Evolutionary conservation across 2,329 filamentous ascomycete species (phyloP), one percentile per base, ranked within the genome.

Genomic region (Sclerotinia subarctica): DNA sequence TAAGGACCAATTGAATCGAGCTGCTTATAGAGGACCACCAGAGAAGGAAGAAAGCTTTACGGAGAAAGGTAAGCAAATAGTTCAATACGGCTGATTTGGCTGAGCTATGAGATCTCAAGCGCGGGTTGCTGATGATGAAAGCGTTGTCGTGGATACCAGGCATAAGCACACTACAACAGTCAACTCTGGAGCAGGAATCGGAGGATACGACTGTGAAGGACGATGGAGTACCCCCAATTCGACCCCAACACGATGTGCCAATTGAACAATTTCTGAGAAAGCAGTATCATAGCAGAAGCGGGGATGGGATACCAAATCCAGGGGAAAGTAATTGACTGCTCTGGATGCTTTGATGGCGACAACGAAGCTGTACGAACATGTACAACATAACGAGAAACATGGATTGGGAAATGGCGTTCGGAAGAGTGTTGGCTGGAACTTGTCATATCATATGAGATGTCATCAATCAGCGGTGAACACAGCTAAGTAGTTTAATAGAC

Each of bases 221-320:
- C 44, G 44, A 53, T 59, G 52, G 38, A 38, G 67, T 60, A 58
- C 73, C 74, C 8, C 74, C 74, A 7, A 68, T 64, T 8, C 67
- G 73, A 70, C 73, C 74, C 10, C 71, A 74, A 66, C 70, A 76
- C 68, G 74, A 76, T 71, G 71, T 73, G n/a, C 75, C 74, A 44
- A 74, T 76, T n/a, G 73, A 75, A 67, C 66, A 75, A 65, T 76
- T 76, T 54, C 64, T 76, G 42, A 73, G 73, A 57, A 66, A 68
- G 13, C 74, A 76, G 62, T 76, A 76, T 63, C 72, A 72, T 62
- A 75, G 74, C 58, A 72, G 66, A 52, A 72, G 69, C 53, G 72
- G 71, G 10, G 69, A 72, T 29, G 69, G 67, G 5, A 70, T 74
- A 65, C 71, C 73, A 42, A 42, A 72, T n/a, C 64, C 59, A 4